Evolutionary conservation across 331 rosid genomes (phyloP).

Genomic region (Malus hybrid): DNA sequence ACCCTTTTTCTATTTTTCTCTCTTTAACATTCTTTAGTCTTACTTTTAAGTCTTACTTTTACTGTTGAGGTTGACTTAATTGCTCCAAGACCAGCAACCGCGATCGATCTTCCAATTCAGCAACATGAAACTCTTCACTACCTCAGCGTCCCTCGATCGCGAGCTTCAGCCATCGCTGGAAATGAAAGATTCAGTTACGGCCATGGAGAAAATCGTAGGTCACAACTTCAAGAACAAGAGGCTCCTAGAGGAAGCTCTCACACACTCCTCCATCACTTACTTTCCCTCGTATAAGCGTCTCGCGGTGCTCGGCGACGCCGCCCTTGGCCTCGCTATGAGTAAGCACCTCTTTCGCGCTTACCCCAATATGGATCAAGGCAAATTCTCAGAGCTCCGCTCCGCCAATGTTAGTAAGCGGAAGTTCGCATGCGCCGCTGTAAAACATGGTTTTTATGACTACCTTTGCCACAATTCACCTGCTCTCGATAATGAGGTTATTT

Average conservation of each 20-base stretch:
- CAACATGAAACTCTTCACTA: background rate
- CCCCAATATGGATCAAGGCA: slow-evolving; percentile 34
- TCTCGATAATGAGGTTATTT: slow-evolving; percentile 26
- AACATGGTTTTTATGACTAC: slow-evolving; percentile 26
- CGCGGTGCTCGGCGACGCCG: slow-evolving; percentile 64
- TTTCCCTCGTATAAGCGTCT: slow-evolving; percentile 46
- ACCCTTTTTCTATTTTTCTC: no score
- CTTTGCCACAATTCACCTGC: slow-evolving; percentile 30
- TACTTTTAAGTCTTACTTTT: no score
- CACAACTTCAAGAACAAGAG: slow-evolving; percentile 36
- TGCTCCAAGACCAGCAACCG: no score
- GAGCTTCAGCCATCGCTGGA: background rate
- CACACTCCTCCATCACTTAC: slow-evolving; percentile 42
- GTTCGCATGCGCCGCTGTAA: slow-evolving; percentile 62
- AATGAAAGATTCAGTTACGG: slow-evolving; percentile 9
- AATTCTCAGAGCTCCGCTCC: slow-evolving; percentile 47
- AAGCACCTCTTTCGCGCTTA: slow-evolving; percentile 32
- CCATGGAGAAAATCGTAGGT: slow-evolving; percentile 24
- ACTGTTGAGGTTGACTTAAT: no score
- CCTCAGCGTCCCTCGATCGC: background rate
- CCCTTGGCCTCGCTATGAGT: slow-evolving; percentile 33
- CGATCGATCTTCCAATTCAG: background rate
- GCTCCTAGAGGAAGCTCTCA: slow-evolving; percentile 65
- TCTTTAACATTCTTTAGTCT: no score
- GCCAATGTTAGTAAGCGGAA: slow-evolving; percentile 60